Percentiles rank a stretch among this genome's conserved stretches.
phyloP scores from a whole-genome alignment of 768 basidiomycete species.

The Porphyrellus cyaneotinctus region DNA sequence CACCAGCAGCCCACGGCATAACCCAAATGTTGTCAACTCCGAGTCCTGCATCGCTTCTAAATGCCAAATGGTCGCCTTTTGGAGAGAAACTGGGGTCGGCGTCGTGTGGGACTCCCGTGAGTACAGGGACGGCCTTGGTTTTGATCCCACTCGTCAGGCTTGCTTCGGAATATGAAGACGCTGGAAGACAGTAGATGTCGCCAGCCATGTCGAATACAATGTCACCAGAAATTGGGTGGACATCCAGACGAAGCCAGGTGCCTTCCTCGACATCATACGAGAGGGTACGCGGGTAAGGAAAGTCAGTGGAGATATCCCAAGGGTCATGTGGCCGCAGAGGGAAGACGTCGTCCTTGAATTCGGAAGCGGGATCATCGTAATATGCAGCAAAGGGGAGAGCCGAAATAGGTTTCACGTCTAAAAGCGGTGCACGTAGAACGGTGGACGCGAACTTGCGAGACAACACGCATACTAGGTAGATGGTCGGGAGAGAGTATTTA shows the following conservation, averaged over 20 bases:
- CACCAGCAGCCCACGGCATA: constrained; percentile 48
- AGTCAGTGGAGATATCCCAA: constrained; percentile 79
- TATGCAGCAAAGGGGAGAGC: constrained; percentile 4
- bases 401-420: background rate
- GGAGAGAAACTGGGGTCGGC: constrained; percentile 74
- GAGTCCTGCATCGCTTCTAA: constrained; percentile 67
- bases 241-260: constrained; percentile 73
- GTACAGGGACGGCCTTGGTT: constrained; percentile 53
- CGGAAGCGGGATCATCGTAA: constrained; percentile 35
- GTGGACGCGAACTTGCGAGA: constrained; percentile 7
- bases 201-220: constrained; percentile 74
- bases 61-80: constrained; percentile 57
- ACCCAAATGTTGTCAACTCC: constrained; percentile 78
- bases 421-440: background rate
- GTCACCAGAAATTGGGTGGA: constrained; percentile 65
- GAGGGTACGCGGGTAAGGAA: constrained; percentile 59
- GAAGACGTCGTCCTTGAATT: constrained; percentile 54
- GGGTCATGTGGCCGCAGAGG: constrained; percentile 50
- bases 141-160: constrained; percentile 21
- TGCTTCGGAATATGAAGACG: constrained; percentile 32
- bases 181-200: constrained; percentile 68
- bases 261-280: constrained; percentile 69
- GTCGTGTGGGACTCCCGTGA: constrained; percentile 64
- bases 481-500: constrained; percentile 17
- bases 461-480: constrained; percentile 19